Evolutionary conservation across 2,329 filamentous ascomycete species (phyloP).

Genomic region (Ceratocystis destructans): DNA sequence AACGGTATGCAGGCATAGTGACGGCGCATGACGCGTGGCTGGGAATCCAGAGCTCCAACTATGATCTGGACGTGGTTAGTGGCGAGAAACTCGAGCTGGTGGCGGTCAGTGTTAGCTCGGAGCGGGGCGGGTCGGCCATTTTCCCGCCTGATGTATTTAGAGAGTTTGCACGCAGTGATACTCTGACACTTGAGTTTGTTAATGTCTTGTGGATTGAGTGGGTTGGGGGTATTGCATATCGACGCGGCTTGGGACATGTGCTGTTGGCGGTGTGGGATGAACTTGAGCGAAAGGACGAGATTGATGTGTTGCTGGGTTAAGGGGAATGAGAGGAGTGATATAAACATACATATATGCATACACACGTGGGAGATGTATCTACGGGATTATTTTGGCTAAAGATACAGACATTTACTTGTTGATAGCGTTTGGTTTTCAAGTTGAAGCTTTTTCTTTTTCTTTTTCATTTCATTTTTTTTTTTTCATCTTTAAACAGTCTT

Average conservation of each 20-base stretch:
- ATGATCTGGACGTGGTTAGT: slow-evolving; percentile 26
- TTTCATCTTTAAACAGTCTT: neutral
- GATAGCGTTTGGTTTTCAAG: neutral
- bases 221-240: slow-evolving; percentile 31
- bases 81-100: slow-evolving; percentile 34
- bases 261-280: slow-evolving; percentile 31
- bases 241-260: slow-evolving; percentile 32
- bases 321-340: neutral
- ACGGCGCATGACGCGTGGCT: slow-evolving; percentile 35
- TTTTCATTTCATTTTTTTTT: neutral
- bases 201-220: slow-evolving; percentile 36
- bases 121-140: slow-evolving; percentile 31
- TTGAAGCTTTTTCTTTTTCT: neutral
- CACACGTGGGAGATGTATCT: neutral
- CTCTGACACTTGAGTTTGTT: slow-evolving; percentile 32
- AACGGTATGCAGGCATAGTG: slow-evolving; percentile 31
- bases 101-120: slow-evolving; percentile 30
- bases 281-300: slow-evolving; percentile 28
- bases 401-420: neutral
- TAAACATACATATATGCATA: neutral
- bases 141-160: slow-evolving; percentile 30
- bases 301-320: slow-evolving; percentile 32
- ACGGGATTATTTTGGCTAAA: neutral
- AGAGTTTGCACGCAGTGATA: slow-evolving; percentile 29
- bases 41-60: slow-evolving; percentile 34